phyloP scores from a whole-genome alignment of 495 filamentous ascomycete genomes.

The Acidiella bohemica region DNA sequence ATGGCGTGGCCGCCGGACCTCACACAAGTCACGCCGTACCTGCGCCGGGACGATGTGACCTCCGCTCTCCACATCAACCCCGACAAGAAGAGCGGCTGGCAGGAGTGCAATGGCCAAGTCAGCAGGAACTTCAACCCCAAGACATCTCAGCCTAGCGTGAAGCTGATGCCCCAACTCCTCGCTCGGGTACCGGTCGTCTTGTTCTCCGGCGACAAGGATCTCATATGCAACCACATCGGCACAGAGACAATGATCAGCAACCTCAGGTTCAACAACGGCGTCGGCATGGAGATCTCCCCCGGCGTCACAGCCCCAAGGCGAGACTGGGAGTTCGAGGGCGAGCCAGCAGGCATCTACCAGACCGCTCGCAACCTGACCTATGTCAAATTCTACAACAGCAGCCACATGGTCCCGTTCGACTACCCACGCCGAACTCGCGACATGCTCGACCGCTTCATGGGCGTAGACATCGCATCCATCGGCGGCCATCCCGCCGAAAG shows the following conservation, averaged over 20 bases:
- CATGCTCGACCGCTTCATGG: conserved; percentile 95
- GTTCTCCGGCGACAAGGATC: conserved; percentile 85
- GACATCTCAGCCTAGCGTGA: conserved; percentile 57
- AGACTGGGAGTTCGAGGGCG: conserved; percentile 88
- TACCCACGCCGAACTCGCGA: conserved; percentile 74
- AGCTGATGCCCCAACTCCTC: conserved; percentile 64
- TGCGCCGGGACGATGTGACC: conserved; percentile 66
- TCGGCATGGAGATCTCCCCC: conserved; percentile 77
- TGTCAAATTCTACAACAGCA: conserved; percentile 85
- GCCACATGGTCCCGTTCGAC: conserved; percentile 97
- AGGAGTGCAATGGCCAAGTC: conserved; percentile 78
- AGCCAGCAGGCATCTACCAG: conserved; percentile 85
- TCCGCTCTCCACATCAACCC: conserved; percentile 69
- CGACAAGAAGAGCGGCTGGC: conserved; percentile 74
- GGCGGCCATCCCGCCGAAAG: conserved; percentile 75
- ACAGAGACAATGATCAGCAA: conserved; percentile 85
- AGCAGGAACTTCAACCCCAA: conserved; percentile 48
- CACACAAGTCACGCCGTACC: conserved; percentile 59
- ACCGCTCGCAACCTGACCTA: conserved; percentile 90
- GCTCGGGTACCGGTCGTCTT: conserved; percentile 63
- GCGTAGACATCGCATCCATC: conserved; percentile 82
- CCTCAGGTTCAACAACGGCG: conserved; percentile 81
- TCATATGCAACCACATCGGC: conserved; percentile 95
- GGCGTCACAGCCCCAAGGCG: conserved; percentile 83
- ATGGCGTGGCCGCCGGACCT: conserved; percentile 96